phyloP scores from a whole-genome alignment of 768 basidiomycete genomes.

The Auriscalpium microsporum region DNA sequence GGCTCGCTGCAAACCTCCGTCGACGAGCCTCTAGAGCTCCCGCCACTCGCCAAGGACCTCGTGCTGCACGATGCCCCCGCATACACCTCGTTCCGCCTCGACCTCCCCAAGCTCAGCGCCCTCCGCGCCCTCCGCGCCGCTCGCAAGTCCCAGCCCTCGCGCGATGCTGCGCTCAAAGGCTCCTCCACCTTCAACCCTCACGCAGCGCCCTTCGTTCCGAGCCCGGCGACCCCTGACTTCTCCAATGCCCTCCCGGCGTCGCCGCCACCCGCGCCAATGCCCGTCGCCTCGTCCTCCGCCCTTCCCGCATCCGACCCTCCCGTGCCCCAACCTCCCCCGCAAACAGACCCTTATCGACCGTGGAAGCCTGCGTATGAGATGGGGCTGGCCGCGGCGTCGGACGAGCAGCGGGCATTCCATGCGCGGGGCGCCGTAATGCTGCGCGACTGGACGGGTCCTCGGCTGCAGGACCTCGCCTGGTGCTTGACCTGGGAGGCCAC shows the following conservation, averaged over 20 bases:
- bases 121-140: not conserved
- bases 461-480: constrained; percentile 8
- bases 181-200: not conserved
- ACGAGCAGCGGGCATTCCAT: not conserved
- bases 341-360: not conserved
- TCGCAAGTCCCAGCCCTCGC: not conserved
- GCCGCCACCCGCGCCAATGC: not conserved
- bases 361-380: not conserved
- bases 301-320: not conserved
- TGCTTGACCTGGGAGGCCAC: not conserved
- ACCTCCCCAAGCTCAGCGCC: not conserved
- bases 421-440: not conserved
- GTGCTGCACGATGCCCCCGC: not conserved
- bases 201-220: not conserved
- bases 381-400: not conserved
- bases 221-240: not conserved
- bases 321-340: not conserved
- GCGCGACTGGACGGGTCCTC: constrained; percentile 1
- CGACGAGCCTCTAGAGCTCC: not conserved
- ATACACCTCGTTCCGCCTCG: not conserved
- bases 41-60: not conserved
- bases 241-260: not conserved
- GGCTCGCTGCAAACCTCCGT: not conserved
- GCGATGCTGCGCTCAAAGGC: not conserved
- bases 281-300: not conserved